These are phyloP conservation scores for Camelina sativa DNA, from an alignment of 345 rosid genomes.

Conservation along the genomic window DNA sequence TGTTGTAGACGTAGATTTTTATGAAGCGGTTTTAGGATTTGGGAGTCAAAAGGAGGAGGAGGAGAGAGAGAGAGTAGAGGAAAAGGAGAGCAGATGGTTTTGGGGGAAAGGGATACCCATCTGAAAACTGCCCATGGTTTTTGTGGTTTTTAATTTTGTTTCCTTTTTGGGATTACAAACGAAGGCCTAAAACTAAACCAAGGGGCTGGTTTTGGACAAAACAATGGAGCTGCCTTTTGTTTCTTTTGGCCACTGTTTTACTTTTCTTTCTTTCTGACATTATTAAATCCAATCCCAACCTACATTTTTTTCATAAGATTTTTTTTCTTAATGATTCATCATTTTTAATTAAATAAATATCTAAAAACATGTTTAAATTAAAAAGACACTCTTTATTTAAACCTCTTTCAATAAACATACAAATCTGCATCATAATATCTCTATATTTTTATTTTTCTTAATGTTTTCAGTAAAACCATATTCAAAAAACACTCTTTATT, in stretches of 20 bases:
- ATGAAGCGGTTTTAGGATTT: not conserved
- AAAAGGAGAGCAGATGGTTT: conserved; percentile 58
- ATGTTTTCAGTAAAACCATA: too few relatives aligned
- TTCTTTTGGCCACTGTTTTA: not conserved
- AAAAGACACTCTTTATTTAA: too few relatives aligned
- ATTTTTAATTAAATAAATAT: not conserved
- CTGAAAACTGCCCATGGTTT: conserved; percentile 72
- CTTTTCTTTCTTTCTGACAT: not conserved
- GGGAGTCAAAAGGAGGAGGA: conserved; percentile 17
- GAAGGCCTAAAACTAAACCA: conserved; percentile 28
- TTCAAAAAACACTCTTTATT: too few relatives aligned
- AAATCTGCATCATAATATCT: not conserved
- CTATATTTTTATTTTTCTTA: too few relatives aligned
- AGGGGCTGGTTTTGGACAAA: conserved; percentile 39
- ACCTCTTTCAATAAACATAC: not conserved
- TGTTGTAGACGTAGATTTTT: not conserved
- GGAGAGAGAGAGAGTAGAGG: conserved; percentile 12
- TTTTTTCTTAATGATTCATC: not conserved
- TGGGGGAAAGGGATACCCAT: conserved; percentile 29
- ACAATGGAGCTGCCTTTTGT: conserved; percentile 22
- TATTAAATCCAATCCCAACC: conserved; percentile 11
- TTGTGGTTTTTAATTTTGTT: conserved; percentile 35
- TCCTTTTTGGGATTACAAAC: conserved; percentile 25
- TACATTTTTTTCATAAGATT: not conserved
- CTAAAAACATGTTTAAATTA: too few relatives aligned